Percentiles rank a stretch among this genome's conserved stretches.
Evolutionary conservation across 2,329 filamentous ascomycete species (phyloP).

Genomic region (Pestalotiopsis sp.): DNA sequence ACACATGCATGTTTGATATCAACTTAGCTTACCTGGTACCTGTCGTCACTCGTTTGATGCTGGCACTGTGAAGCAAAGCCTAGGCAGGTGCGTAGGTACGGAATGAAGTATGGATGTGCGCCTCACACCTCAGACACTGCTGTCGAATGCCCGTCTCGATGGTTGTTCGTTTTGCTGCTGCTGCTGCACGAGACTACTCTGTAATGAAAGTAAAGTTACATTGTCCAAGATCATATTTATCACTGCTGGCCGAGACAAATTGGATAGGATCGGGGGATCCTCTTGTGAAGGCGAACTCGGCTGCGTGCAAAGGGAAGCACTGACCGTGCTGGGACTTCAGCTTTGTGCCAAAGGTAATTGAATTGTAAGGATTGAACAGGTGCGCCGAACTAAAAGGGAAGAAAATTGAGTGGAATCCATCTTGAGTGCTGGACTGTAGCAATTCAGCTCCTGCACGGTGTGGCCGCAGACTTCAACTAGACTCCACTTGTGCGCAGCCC

Average conservation of each 20-base stretch:
- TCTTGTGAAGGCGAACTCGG: not conserved
- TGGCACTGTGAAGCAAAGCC: not conserved
- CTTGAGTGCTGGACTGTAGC: not conserved
- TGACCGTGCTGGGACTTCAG: not conserved
- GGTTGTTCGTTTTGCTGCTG: not conserved
- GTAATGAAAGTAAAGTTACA: not conserved
- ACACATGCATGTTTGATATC: not conserved
- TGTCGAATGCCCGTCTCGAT: not conserved
- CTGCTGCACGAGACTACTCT: not conserved
- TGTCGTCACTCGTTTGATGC: not conserved
- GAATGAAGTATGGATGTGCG: not conserved
- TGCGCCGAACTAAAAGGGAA: not conserved
- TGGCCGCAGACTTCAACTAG: not conserved
- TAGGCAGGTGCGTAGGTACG: too few relatives aligned
- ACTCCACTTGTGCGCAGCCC: not conserved
- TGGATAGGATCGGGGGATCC: not conserved
- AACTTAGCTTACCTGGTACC: not conserved
- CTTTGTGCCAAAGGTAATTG: not conserved
- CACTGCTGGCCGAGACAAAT: not conserved
- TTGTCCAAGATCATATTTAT: not conserved
- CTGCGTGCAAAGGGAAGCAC: not conserved
- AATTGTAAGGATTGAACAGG: not conserved
- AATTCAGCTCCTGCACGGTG: not conserved
- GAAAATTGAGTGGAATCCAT: not conserved
- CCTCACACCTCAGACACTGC: not conserved